Evolutionary conservation across 495 filamentous ascomycete genomes (phyloP), one percentile per base, ranked within the genome.

Genomic region (Clavariopsis aquatica): DNA sequence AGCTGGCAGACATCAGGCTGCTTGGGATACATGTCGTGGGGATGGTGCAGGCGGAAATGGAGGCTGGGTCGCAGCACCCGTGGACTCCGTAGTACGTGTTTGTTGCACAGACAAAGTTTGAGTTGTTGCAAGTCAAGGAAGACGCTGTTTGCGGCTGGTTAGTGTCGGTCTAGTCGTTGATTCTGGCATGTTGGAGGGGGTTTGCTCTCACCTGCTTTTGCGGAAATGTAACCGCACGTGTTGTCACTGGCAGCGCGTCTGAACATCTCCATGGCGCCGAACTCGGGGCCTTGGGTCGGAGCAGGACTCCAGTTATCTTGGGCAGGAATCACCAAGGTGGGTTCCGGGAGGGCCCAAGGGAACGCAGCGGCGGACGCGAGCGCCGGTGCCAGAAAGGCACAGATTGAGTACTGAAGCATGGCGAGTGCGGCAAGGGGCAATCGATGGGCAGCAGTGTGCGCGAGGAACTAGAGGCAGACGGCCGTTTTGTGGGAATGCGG

Each of bases 301-400:
- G 55, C 64, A 13, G 68, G 68, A 61, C 64, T 71, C 68, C 64
- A 71, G 19, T 24, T 45, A 45, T 71, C 60, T n/a, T 13, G 27
- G 2, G 24, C 64, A 17, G 68, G 68, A 8, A 63, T 57, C 0
- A 63, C 28, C 13, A 70, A 49, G 0, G 68, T 71, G 0, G 68
- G 64, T 29, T 64, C 59, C 13, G 68, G 68, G 23, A 38, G 27
- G 0, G 64, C 63, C 64, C 63, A 66, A 17, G 68, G 64, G 29
- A 71, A 64, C 10, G 68, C 68, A 27, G 47, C 47, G 20, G 68
- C 68, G 1, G 68, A 62, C 34, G 34, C 68, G 24, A 70, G n/a
- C 20, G 58, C 58, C 0, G 68, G 63, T 45, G 62, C 68, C 51
- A 70, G 53, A 17, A 70, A 63, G 49, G 68, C 68, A 52, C 62